phyloP scores from a whole-genome alignment of 257 asterid genomes.

The Solanum infundibuliforme region DNA sequence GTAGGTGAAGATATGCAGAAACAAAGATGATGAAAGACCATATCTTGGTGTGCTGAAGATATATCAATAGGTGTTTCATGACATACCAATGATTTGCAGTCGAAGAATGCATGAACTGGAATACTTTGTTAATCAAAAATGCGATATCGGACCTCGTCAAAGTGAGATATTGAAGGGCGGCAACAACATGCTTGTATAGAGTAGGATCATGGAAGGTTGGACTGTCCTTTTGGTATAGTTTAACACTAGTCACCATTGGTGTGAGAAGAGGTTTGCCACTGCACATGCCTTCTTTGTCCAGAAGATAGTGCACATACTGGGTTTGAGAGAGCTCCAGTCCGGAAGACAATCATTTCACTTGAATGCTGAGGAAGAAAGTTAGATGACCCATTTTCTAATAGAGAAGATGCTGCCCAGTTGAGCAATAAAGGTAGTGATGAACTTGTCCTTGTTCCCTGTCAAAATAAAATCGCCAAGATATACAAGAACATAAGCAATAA shows the following conservation, averaged over 20 bases:
- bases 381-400: neutral
- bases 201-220: neutral
- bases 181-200: neutral
- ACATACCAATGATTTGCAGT: neutral
- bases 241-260: neutral
- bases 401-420: neutral
- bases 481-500: neutral
- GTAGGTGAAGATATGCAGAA: neutral
- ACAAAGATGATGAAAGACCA: neutral
- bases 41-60: neutral
- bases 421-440: neutral
- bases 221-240: neutral
- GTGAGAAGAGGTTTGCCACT: neutral
- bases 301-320: neutral
- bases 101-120: neutral
- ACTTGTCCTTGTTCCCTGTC: neutral
- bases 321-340: neutral
- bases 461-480: neutral
- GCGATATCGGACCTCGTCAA: neutral
- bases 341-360: neutral
- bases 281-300: neutral
- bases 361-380: neutral
- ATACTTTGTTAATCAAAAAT: neutral
- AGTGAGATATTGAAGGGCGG: neutral
- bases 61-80: neutral